A percentile compares a stretch with the other conserved stretches of the same genome.
These are phyloP conservation scores for Raphanus sativus DNA, from an alignment of 345 rosid species.

Conservation along the genomic window DNA sequence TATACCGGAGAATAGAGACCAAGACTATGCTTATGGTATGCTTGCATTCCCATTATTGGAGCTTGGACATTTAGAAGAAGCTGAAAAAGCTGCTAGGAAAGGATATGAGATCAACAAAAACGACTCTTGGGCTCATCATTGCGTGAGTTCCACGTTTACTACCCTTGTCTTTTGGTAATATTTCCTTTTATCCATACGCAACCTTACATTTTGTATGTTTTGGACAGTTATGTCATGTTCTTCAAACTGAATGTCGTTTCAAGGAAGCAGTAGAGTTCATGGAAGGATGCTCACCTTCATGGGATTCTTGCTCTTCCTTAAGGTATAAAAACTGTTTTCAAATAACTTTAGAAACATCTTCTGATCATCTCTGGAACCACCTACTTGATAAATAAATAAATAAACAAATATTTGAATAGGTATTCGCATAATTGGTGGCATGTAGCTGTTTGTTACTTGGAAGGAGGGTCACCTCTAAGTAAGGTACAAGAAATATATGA, in stretches of 20 bases:
- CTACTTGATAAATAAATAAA: not conserved
- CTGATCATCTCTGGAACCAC: not conserved
- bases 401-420: slow-evolving; percentile 40
- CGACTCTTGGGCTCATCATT: slow-evolving; percentile 82
- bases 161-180: not conserved
- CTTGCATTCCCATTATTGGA: slow-evolving; percentile 81
- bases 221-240: slow-evolving; percentile 80
- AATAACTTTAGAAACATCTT: not conserved
- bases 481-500: slow-evolving; percentile 67
- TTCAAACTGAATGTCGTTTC: slow-evolving; percentile 69
- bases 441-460: slow-evolving; percentile 84
- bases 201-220: not conserved
- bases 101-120: slow-evolving; percentile 64
- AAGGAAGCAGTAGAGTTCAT: slow-evolving; percentile 79
- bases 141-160: slow-evolving; percentile 50
- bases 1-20: slow-evolving; percentile 53
- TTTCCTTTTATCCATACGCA: not conserved
- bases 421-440: slow-evolving; percentile 96
- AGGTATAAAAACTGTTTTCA: slow-evolving; percentile 43
- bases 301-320: slow-evolving; percentile 73
- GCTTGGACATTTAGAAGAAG: slow-evolving; percentile 68
- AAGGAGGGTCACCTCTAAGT: slow-evolving; percentile 61
- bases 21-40: slow-evolving; percentile 69
- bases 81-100: slow-evolving; percentile 75
- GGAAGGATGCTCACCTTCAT: slow-evolving; percentile 69